Evolutionary conservation across 768 basidiomycete species (phyloP), one percentile per base, ranked within the genome.

Genomic region (Tubosaeta brunneosetosa): DNA sequence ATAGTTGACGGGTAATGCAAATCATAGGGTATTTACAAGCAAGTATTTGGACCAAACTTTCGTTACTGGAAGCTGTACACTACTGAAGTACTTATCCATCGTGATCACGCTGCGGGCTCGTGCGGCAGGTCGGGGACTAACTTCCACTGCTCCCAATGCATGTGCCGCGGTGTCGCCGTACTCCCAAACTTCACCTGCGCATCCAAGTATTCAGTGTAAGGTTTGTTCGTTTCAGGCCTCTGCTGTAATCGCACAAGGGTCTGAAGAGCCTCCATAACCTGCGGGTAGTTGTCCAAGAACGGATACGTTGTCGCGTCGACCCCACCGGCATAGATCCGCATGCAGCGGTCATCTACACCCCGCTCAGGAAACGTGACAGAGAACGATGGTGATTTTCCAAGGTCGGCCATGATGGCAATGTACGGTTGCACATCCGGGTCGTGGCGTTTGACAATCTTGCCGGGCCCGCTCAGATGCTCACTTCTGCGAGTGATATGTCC

Each of bases 341-440:
- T 37, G 25, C 59, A 55, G 7, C 36, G 44, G 22, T 49, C 57
- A 4, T 41, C 13, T 4, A 11, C 11, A 2, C 40, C 37, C 0
- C 44, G 44, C 25, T 27, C 33, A 0, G 51, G 43, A 2, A 52
- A 60, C 0, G 55, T 59, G 10, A 42, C 44, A 2, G 47, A 49
- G 44, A 59, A 49, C 7, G 19, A 27, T 0, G 37, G 10, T 13
- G 33, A 34, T n/a, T 29, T 44, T 0, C 51, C 49, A 7, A 58
- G 49, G 22, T 59, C 56, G 6, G 50, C 57, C 47, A 62, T 8
- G 33, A 56, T 50, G 10, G 45, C 48, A 6, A 62, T 59, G 17
- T 55, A 50, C 1, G 50, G 54, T 2, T 31, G 36, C 6, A 37
- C 27, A 3, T 14, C 12, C 0, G 33, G 3, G 22, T 34, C 49